Evolutionary conservation across 176 grass and related monocot genomes (phyloP).

Genomic region (Rhipidocladum racemiflorum): DNA sequence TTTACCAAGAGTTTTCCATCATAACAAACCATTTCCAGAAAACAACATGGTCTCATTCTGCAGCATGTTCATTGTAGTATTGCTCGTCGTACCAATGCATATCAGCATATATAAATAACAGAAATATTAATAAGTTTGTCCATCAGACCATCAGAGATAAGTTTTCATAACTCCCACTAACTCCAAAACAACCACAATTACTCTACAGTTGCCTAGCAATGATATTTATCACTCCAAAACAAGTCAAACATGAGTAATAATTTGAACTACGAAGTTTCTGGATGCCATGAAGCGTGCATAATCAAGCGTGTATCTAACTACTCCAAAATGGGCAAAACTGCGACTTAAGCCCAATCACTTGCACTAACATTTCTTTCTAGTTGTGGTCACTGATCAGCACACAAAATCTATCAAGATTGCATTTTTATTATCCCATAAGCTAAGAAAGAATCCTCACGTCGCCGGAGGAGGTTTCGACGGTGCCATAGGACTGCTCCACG

Average conservation of each 20-base stretch:
- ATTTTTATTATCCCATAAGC: not conserved
- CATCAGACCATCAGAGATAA: not conserved
- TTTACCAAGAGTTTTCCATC: not conserved
- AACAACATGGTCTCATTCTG: not conserved
- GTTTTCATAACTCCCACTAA: not conserved
- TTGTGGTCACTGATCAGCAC: not conserved
- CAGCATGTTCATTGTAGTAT: not conserved
- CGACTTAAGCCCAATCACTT: not conserved
- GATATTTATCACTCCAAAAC: not conserved
- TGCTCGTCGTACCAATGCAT: not conserved
- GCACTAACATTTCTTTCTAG: not conserved
- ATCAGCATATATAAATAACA: not conserved
- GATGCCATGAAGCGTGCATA: not conserved
- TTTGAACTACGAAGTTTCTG: not conserved
- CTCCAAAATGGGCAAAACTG: not conserved
- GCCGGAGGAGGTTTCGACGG: conserved; percentile 68
- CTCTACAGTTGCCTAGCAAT: not conserved
- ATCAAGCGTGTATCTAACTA: not conserved
- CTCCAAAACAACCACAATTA: not conserved
- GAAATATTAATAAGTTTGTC: not conserved
- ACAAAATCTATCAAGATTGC: not conserved
- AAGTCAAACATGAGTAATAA: not conserved
- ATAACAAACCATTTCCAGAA: not conserved
- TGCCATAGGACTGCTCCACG: conserved; percentile 76
- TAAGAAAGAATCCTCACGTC: conserved; percentile 49